A percentile compares a stretch with the other conserved stretches of the same genome.
phyloP scores from a whole-genome alignment of 345 rosid species.

The Hibiscus mutabilis region DNA sequence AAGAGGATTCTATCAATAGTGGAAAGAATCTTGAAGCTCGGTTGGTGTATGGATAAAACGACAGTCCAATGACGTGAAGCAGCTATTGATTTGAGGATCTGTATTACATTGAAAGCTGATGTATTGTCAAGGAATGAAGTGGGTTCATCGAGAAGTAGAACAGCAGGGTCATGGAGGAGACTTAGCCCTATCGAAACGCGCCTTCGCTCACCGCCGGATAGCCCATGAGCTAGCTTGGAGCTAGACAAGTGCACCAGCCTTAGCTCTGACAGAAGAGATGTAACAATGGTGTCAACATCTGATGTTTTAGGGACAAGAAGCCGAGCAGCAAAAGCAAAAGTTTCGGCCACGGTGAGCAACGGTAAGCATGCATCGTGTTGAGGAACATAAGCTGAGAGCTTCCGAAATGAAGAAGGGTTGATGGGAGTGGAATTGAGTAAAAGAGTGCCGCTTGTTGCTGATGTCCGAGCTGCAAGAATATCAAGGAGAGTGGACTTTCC shows the following conservation, averaged over 20 bases:
- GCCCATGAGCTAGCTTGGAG: conserved; percentile 43
- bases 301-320: conserved; percentile 48
- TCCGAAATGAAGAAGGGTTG: conserved; percentile 73
- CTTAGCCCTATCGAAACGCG: conserved; percentile 84
- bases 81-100: conserved; percentile 58
- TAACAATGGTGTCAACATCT: conserved; percentile 30
- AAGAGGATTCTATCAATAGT: conserved; percentile 55
- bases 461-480: conserved; percentile 72
- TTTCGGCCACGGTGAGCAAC: conserved; percentile 68
- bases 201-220: conserved; percentile 83
- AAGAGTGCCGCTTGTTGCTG: conserved; percentile 66
- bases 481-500: conserved; percentile 96
- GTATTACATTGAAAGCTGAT: conserved; percentile 72
- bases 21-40: conserved; percentile 83
- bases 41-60: conserved; percentile 88
- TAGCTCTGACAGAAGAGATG: conserved; percentile 56
- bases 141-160: conserved; percentile 84
- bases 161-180: conserved; percentile 79
- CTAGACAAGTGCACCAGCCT: conserved; percentile 49
- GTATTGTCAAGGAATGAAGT: conserved; percentile 85
- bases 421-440: conserved; percentile 64
- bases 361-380: conserved; percentile 78
- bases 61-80: conserved; percentile 60
- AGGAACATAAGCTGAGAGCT: conserved; percentile 82
- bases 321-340: conserved; percentile 63